Evolutionary conservation across 257 asterid species (phyloP).

Genomic region (Coffea eugenioides): DNA sequence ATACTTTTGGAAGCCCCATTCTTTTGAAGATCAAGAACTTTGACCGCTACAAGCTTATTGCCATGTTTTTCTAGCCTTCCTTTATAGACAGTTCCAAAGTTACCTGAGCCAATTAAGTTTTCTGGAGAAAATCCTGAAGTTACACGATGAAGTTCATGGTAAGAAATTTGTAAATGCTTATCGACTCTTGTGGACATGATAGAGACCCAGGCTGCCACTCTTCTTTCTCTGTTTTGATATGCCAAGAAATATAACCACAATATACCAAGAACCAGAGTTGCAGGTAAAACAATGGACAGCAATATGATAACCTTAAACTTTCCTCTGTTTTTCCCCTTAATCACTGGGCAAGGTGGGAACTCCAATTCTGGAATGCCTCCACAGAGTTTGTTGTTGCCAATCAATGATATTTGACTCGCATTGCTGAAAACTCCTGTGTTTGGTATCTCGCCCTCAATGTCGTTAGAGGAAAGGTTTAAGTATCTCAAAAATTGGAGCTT

Average conservation of each 20-base stretch:
- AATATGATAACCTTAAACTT: not conserved
- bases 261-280: not conserved
- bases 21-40: slow-evolving; percentile 28
- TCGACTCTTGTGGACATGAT: no score
- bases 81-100: slow-evolving; percentile 33
- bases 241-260: no score
- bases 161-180: slow-evolving; percentile 22
- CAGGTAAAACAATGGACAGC: not conserved
- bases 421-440: slow-evolving; percentile 18
- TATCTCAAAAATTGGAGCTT: slow-evolving; percentile 10
- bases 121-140: slow-evolving; percentile 29
- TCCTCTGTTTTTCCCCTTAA: no score
- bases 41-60: slow-evolving; percentile 23
- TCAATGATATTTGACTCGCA: slow-evolving; percentile 16
- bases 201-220: not conserved
- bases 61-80: slow-evolving; percentile 22
- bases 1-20: slow-evolving; percentile 37
- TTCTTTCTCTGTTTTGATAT: not conserved
- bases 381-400: slow-evolving; percentile 22
- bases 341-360: not conserved
- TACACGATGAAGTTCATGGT: slow-evolving; percentile 25
- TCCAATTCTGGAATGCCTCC: not conserved
- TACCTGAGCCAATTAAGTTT: slow-evolving; percentile 34
- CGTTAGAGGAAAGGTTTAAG: slow-evolving; percentile 26
- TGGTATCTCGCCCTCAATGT: slow-evolving; percentile 30